Evolutionary conservation across 495 filamentous ascomycete genomes (phyloP), one percentile per base, ranked within the genome.

Genomic region (Amniculicola lignicola): DNA sequence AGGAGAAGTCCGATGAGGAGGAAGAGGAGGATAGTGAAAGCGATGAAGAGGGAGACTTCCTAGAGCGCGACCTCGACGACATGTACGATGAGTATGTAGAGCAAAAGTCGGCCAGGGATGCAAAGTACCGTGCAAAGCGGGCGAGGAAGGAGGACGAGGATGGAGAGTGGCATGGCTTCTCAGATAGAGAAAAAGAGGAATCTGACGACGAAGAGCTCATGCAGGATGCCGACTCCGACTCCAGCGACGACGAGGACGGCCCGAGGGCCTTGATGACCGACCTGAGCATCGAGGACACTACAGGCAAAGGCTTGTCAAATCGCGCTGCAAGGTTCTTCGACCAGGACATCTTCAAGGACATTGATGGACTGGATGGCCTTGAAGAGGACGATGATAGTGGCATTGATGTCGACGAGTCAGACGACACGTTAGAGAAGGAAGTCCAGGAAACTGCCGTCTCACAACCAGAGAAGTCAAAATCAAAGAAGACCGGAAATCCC

Each of bases 81-180:
- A 75, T 96, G 77, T 99, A 97, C 65, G 82, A 88, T 23, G 75
- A 84, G 58, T 99, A 94, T 71, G 83, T 85, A 65, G 88, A 90
- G 63, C 83, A 83, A 15, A 87, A 83, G 71, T 79, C 87, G 42
- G 84, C 87, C 29, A 67, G 76, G 12, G 90, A 96, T 66, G 83
- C 90, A 4, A 97, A 95, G 63, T 85, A 86, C 65, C 82, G 87
- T 25, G 88, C 91, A 9, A 96, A 95, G 75, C 91, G 88, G 67
- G 83, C 86, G 11, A 79, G 93, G 49, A 84, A 88, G 65, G 83
- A 91, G 61, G 83, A 88, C 44, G 82, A 85, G 46, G 89, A 92
- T 61, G 88, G 85, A 0, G 91, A 95, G 62, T 97, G 89, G 85
- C 86, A 90, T 44, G 93, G 94, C 2, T 86, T 98, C 60, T 90